Evolutionary conservation across 2,329 filamentous ascomycete species (phyloP).

Genomic region (Sporothrix schenckii): DNA sequence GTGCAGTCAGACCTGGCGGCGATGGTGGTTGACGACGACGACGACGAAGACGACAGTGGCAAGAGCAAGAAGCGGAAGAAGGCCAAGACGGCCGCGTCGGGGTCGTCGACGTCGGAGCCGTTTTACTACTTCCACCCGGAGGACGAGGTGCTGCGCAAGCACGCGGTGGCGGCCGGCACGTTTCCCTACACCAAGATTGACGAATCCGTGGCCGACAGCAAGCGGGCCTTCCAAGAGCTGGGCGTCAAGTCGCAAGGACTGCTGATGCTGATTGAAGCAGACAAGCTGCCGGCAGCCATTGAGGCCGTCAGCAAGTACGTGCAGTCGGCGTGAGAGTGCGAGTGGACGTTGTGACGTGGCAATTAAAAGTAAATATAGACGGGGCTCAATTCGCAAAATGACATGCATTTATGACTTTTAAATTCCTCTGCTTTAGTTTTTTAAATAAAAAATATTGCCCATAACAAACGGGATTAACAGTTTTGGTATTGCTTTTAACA

Average conservation of each 20-base stretch:
- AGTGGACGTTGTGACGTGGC: constrained; percentile 22
- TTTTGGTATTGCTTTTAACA: background rate
- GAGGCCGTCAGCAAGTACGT: constrained; percentile 77
- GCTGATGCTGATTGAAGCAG: constrained; percentile 82
- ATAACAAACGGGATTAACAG: background rate
- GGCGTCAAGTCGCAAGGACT: constrained; percentile 83
- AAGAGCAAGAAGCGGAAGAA: constrained; percentile 67
- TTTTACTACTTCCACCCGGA: constrained; percentile 94
- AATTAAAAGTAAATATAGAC: background rate
- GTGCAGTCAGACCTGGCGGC: constrained; percentile 71
- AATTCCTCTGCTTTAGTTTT: background rate
- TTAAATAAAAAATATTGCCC: too few species aligned
- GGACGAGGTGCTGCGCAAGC: constrained; percentile 82
- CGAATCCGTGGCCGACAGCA: constrained; percentile 83
- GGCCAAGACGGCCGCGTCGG: constrained; percentile 39
- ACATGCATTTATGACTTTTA: constrained; percentile 19
- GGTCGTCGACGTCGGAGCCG: constrained; percentile 39
- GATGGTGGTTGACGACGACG: constrained; percentile 30
- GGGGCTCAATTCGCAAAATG: constrained; percentile 12
- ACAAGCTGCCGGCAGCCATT: constrained; percentile 74
- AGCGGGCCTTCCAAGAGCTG: constrained; percentile 90
- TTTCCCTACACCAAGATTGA: constrained; percentile 81
- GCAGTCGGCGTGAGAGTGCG: constrained; percentile 48
- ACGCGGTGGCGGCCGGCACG: constrained; percentile 69
- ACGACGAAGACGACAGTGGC: constrained; percentile 57